Evolutionary conservation across 345 rosid species (phyloP), one percentile per base, ranked within the genome.

Genomic region (Tarenaya hassleriana): DNA sequence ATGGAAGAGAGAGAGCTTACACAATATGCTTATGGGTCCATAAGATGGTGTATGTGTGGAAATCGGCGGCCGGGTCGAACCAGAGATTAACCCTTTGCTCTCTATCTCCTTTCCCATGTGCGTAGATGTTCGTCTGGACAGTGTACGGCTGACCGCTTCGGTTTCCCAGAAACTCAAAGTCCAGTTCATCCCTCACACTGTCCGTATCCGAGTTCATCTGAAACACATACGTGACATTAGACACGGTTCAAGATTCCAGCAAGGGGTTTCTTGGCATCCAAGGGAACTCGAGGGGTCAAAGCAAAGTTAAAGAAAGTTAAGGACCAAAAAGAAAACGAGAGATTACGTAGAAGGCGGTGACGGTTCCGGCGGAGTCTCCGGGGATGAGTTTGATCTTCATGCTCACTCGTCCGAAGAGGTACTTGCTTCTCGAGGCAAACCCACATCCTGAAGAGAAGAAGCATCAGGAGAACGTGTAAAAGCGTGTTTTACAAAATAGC

Each of bases 281-380:
- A n/a, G n/a, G n/a, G n/a, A n/a, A n/a, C n/a, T n/a, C n/a, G n/a
- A n/a, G n/a, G n/a, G n/a, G n/a, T n/a, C n/a, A n/a, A n/a, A n/a
- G n/a, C n/a, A n/a, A n/a, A n/a, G n/a, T n/a, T n/a, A n/a, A n/a
- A n/a, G n/a, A n/a, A n/a, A n/a, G n/a, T n/a, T n/a, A n/a, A n/a
- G n/a, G n/a, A n/a, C n/a, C n/a, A n/a, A 40, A 17, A 54, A 9
- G 4, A 17, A 41, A 10, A 50, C 9, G 52, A n/a, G n/a, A 44
- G 47, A 79, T 41, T 67, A 88, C 96, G 39, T 88, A 91, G 64
- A 91, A 91, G 66, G 98, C 98, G 1, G 98, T 79, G 69, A 91
- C 96, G 2, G 96, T 87, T 69, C 96, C 98, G 10, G 98, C 98
- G 14, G 96, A 91, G 74, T 91, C 98, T 1, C 98, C 96, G 0